Conservation (phyloP, 192 early-diverging fungal species). For the Backusella circina region DNA sequence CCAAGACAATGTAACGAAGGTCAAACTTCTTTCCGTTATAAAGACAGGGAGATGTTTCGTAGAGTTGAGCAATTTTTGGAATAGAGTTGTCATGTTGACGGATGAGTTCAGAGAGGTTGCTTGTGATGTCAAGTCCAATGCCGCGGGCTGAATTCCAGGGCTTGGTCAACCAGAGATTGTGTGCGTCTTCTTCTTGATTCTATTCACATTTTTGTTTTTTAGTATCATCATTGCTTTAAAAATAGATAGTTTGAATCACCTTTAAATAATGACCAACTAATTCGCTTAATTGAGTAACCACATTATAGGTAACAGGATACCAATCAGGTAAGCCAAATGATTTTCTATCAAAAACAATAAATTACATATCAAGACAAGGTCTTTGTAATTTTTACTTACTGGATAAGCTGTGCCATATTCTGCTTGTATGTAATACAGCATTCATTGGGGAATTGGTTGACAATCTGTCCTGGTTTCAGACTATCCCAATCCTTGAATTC, state of each 20-base stretch:
- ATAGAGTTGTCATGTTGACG: slow-evolving; percentile 35
- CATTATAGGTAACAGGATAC: slow-evolving; percentile 41
- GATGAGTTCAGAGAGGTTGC: slow-evolving; percentile 37
- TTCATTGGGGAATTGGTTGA: slow-evolving; percentile 45
- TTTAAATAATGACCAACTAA: slow-evolving; percentile 41
- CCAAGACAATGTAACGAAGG: slow-evolving; percentile 42
- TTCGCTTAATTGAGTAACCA: slow-evolving; percentile 33
- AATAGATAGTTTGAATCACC: background rate
- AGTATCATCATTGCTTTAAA: no score
- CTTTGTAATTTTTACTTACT: slow-evolving; percentile 12
- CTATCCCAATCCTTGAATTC: slow-evolving; percentile 42
- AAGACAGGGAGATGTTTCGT: slow-evolving; percentile 40
- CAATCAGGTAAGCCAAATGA: slow-evolving; percentile 21
- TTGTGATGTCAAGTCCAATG: slow-evolving; percentile 35
- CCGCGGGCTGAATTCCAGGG: slow-evolving; percentile 44
- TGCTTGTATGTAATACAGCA: slow-evolving; percentile 42
- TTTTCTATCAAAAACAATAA: background rate
- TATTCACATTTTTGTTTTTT: background rate
- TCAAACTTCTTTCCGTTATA: slow-evolving; percentile 51
- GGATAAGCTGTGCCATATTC: slow-evolving; percentile 36
- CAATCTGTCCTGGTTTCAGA: slow-evolving; percentile 33
- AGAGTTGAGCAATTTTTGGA: slow-evolving; percentile 44
- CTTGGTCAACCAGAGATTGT: slow-evolving; percentile 49
- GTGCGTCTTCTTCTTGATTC: slow-evolving; percentile 29
- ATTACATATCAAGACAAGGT: background rate